Evolutionary conservation across 257 asterid genomes (phyloP).

Genomic region (Nicotiana attenuata): DNA sequence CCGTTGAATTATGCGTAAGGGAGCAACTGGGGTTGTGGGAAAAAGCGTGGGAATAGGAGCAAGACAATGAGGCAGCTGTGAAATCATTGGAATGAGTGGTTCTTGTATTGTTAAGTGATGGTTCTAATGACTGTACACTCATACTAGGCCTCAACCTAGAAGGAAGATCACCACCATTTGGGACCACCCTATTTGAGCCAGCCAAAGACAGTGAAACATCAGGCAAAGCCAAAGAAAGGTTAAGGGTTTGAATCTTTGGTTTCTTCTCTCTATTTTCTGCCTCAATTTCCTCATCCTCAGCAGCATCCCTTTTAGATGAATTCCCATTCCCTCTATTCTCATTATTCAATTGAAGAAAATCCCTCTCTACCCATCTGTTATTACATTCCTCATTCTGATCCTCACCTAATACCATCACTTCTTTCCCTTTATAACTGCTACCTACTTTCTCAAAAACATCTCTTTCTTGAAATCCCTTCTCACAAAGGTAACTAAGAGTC

Average conservation of each 20-base stretch:
- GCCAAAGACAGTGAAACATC: constrained; percentile 22
- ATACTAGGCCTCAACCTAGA: constrained; percentile 43
- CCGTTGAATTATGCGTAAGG: constrained; percentile 71
- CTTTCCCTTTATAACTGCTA: constrained; percentile 13
- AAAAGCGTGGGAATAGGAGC: constrained; percentile 60
- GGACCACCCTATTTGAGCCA: constrained; percentile 4
- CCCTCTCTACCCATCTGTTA: constrained; percentile 67
- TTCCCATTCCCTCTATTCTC: constrained; percentile 36
- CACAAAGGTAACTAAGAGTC: constrained; percentile 6
- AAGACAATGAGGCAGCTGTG: constrained; percentile 69
- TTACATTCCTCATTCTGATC: constrained; percentile 48
- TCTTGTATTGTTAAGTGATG: constrained; percentile 54
- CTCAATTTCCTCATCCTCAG: constrained; percentile 22
- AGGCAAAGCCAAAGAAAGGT: constrained; percentile 84
- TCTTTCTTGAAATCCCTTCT: constrained; percentile 11
- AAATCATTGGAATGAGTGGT: constrained; percentile 42
- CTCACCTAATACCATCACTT: constrained; percentile 31
- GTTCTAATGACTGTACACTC: constrained; percentile 68
- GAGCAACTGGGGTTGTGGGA: constrained; percentile 95
- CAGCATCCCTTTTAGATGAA: constrained; percentile 56
- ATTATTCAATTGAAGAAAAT: constrained; percentile 69
- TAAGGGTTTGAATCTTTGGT: constrained; percentile 79
- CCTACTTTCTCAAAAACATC: constrained; percentile 29
- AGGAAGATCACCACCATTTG: neutral
- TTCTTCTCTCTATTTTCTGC: constrained; percentile 24